Percentiles rank a stretch among this genome's conserved stretches.
Evolutionary conservation across 2,329 filamentous ascomycete species (phyloP).

Genomic region (Blastomyces percursus): DNA sequence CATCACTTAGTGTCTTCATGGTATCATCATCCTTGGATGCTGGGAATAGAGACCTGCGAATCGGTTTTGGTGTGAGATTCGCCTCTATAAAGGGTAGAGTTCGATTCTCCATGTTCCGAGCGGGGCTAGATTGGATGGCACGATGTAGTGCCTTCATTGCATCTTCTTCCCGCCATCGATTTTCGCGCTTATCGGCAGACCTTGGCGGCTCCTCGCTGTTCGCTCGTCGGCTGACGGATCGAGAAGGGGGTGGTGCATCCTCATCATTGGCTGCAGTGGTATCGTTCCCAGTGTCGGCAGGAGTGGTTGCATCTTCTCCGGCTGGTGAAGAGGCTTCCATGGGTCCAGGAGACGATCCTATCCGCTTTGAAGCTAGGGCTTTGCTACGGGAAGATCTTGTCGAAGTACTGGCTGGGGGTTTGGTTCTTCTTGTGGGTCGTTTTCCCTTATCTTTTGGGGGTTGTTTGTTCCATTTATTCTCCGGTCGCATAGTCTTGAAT

Average conservation of each 20-base stretch:
- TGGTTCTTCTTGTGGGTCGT: constrained; percentile 27
- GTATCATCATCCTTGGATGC: constrained; percentile 27
- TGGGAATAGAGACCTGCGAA: constrained; percentile 36
- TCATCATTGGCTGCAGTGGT: constrained; percentile 20
- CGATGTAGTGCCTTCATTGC: constrained; percentile 39
- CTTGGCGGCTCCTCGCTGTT: constrained; percentile 38
- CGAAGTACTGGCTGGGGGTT: constrained; percentile 18
- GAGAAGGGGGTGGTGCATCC: constrained; percentile 22
- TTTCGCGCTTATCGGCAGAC: constrained; percentile 24
- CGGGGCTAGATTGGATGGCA: constrained; percentile 53
- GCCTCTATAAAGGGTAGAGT: constrained; percentile 36
- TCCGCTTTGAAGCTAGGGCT: constrained; percentile 20
- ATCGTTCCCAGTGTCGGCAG: constrained; percentile 27
- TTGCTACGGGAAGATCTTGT: constrained; percentile 6
- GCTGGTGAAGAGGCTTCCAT: constrained; percentile 30
- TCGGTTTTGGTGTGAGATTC: constrained; percentile 46
- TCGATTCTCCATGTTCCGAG: constrained; percentile 39
- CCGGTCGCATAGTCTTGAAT: constrained; percentile 70
- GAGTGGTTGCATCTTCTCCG: constrained; percentile 27
- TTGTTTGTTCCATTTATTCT: constrained; percentile 68
- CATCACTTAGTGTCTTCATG: constrained; percentile 28
- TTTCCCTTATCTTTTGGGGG: constrained; percentile 34
- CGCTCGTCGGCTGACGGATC: constrained; percentile 35
- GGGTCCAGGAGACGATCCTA: constrained; percentile 32
- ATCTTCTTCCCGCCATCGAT: constrained; percentile 29